Evolutionary conservation across 441 rosid species (phyloP).

Genomic region (Erodium chrysanthum): DNA sequence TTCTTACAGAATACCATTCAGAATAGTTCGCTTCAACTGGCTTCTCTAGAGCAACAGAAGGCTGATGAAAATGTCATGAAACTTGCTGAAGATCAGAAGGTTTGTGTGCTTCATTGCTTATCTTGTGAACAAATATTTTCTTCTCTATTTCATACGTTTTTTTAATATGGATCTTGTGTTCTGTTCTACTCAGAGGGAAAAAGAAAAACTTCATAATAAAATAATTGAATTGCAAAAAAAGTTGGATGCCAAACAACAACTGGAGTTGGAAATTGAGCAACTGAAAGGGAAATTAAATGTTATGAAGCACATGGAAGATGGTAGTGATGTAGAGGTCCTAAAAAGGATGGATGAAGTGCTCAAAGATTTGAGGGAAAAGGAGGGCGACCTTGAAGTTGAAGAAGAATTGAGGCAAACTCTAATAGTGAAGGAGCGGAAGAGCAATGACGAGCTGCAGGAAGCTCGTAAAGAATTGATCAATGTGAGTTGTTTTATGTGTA

Average conservation of each 20-base stretch:
- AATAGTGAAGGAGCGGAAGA: conserved; percentile 60
- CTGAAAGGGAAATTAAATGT: conserved; percentile 53
- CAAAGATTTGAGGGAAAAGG: conserved; percentile 66
- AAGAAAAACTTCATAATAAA: conserved; percentile 54
- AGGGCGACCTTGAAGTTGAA: conserved; percentile 55
- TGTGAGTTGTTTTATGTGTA: conserved; percentile 30
- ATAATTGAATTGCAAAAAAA: conserved; percentile 56
- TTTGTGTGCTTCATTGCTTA: conserved; percentile 21
- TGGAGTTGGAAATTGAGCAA: conserved; percentile 72
- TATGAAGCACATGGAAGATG: conserved; percentile 58
- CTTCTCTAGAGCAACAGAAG: conserved; percentile 68
- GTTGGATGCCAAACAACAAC: conserved; percentile 70
- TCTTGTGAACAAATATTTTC: conserved; percentile 10
- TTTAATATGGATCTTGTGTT: conserved; percentile 17
- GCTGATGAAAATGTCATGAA: conserved; percentile 63
- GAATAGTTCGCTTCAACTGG: conserved; percentile 51
- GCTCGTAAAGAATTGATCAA: conserved; percentile 73
- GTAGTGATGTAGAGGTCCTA: conserved; percentile 51
- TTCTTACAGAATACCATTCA: conserved; percentile 41
- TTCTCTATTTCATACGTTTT: conserved; percentile 1
- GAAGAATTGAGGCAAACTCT: conserved; percentile 68
- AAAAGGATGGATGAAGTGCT: conserved; percentile 48
- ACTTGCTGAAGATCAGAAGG: conserved; percentile 88
- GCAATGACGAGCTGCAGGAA: conserved; percentile 83
- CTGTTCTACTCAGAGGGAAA: conserved; percentile 48